A percentile compares a stretch with the other conserved stretches of the same genome.
Conservation (phyloP, 352 stramenopile genomes). For the Phytophthora pisi region DNA sequence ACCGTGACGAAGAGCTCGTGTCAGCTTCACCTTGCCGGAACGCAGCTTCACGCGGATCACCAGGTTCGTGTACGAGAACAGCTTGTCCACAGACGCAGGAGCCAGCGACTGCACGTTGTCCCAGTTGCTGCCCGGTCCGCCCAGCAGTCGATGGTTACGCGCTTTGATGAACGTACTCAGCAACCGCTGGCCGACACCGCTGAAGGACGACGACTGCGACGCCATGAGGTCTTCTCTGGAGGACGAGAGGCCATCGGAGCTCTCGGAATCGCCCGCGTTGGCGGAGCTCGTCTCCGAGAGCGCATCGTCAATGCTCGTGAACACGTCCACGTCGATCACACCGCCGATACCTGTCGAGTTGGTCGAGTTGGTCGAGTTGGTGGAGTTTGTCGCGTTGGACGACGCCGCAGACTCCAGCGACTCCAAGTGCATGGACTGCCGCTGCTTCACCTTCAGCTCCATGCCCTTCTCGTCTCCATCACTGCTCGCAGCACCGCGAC, state of each 20-base stretch:
- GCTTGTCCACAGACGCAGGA: conserved; percentile 47
- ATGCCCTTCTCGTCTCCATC: conserved; percentile 24
- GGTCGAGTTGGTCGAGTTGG: conserved; percentile 39
- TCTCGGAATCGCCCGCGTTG: conserved; percentile 28
- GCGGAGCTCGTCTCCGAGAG: conserved; percentile 50
- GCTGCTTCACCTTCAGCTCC: conserved; percentile 31
- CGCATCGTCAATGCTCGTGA: conserved; percentile 74
- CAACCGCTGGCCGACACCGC: conserved; percentile 65
- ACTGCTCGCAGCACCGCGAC: conserved; percentile 23
- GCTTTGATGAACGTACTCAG: conserved; percentile 77
- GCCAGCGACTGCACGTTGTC: conserved; percentile 47
- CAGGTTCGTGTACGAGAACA: conserved; percentile 73
- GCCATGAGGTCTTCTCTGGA: conserved; percentile 36
- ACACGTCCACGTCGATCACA: conserved; percentile 85
- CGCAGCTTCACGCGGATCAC: conserved; percentile 88
- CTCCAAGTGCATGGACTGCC: conserved; percentile 35
- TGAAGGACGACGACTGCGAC: conserved; percentile 65
- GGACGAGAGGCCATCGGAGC: conserved; percentile 15
- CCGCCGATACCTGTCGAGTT: conserved; percentile 57
- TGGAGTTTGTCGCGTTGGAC: conserved; percentile 39
- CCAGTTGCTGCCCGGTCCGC: conserved; percentile 35
- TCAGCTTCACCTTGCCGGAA: conserved; percentile 76
- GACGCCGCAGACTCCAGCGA: conserved; percentile 37
- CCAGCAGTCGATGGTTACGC: conserved; percentile 64
- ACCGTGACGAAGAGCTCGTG: conserved; percentile 57